Base-by-base conservation (phyloP, 495 filamentous ascomycete genomes). In the Xylaria grammica region DNA sequence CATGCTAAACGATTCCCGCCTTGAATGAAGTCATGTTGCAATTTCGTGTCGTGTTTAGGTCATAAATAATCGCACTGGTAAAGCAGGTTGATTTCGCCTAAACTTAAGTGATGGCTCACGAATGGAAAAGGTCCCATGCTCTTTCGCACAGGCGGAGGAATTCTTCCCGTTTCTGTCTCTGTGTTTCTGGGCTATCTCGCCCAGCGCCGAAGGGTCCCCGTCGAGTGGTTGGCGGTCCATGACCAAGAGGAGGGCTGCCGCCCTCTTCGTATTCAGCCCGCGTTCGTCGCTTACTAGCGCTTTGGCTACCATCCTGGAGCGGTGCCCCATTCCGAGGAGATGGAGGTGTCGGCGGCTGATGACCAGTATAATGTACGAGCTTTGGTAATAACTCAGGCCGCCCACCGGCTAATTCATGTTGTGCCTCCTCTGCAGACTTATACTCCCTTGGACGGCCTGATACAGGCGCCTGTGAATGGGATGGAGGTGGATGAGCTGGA, bases 61-160 rank as follows among this genome's bases (percentile, higher is more conserved):
- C 72, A 51, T 74, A 29, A 69, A 19, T 46, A 50, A 32, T 68
- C 68, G 60, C 60, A 65, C 50, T 52, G 24, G 57, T 67, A 72
- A 64, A 64, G 53, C 67, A 67, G n/a, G 52, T 59, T 52, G 48
- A 46, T 66, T 34, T 57, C 60, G 32, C 52, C 52, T 30, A 29
- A 44, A 55, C 15, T 58, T 17, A n/a, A 38, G 7, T 26, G 4
- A 15, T 29, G 15, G 20, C 50, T 89, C 81, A 99, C 53, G 93
- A 97, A 81, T 98, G 95, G 74, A 99, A 96, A 56, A 99, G 73
- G 79, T 99, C 95, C 95, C 95, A 99, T 26, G 94, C 94, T 70
- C 92, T 82, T 54, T 90, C 87, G 72, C 95, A 99, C 45, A 98
- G 77, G 50, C 84, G 79, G 66, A 99, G 77, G 73, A 99, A 99